Evolutionary conservation across 495 filamentous ascomycete genomes (phyloP).

Genomic region (Aspergillus cristatus): DNA sequence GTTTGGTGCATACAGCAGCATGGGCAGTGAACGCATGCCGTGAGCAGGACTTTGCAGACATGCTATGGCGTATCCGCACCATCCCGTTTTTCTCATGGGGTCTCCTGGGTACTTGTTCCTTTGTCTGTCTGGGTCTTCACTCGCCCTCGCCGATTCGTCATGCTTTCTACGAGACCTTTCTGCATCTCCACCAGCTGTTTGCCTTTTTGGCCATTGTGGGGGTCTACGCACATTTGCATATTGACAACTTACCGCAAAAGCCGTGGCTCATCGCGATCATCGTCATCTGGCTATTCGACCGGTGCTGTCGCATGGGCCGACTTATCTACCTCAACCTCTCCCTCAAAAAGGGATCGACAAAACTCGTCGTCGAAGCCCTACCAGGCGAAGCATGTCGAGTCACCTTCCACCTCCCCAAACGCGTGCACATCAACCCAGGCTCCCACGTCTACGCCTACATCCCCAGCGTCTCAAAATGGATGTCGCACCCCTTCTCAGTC

Average conservation of each 20-base stretch:
- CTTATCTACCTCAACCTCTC: constrained; percentile 53
- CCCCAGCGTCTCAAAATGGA: constrained; percentile 62
- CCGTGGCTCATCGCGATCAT: constrained; percentile 53
- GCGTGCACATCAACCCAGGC: constrained; percentile 63
- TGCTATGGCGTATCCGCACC: constrained; percentile 48
- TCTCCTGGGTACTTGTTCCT: constrained; percentile 41
- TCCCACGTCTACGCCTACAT: constrained; percentile 79
- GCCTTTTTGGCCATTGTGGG: constrained; percentile 56
- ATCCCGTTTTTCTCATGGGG: constrained; percentile 53
- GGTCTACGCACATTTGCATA: constrained; percentile 59
- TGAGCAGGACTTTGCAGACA: constrained; percentile 38
- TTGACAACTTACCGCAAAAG: constrained; percentile 51
- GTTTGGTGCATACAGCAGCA: constrained; percentile 62
- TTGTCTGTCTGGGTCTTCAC: constrained; percentile 58
- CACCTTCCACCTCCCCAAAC: constrained; percentile 68
- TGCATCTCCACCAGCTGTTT: constrained; percentile 65
- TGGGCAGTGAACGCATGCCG: constrained; percentile 49
- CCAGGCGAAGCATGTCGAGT: constrained; percentile 48
- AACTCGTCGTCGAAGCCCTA: constrained; percentile 39
- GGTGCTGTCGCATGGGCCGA: constrained; percentile 42
- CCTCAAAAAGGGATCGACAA: constrained; percentile 25
- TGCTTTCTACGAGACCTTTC: constrained; percentile 85
- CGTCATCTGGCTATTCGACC: constrained; percentile 57
- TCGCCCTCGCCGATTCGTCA: constrained; percentile 70
- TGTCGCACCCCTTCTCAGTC: constrained; percentile 53